Base-by-base conservation (phyloP, 768 basidiomycete genomes). In the Neoboletus brunneissimus region DNA sequence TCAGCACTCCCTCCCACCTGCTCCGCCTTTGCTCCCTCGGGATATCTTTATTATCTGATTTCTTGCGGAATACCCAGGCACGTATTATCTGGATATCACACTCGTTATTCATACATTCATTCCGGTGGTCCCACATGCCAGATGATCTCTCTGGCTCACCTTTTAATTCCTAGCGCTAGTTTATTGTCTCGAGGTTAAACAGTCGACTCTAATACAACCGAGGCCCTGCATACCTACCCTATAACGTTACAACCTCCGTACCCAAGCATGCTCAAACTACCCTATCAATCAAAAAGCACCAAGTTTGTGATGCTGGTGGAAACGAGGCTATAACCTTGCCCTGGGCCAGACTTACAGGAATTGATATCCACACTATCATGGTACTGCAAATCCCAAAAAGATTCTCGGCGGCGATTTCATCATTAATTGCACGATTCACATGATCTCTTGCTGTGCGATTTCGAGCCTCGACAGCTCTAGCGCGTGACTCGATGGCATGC, bases 71-170 rank as follows among this genome's bases (percentile, higher is more conserved):
- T 41, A 25, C 35, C 47, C 47, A 46, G 48, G 43, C 41, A 54
- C 45, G 42, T 40, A 37, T 32, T 12, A 41, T 55, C 48, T 44
- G 37, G 40, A 53, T 54, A 55, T 16, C 60, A 64, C 56, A 32
- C 35, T 59, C 57, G 29, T 58, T 68, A 34, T 58, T 65, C 47
- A 9, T 56, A 34, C 53, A 35, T 34, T 57, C 51, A 48, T 59
- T 58, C 52, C 51, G 48, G 53, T 44, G 48, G 22, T 53, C 18
- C 41, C 41, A 53, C 47, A 34, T 18, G 37, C 20, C 42, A 43
- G 31, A 25, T 38, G 43, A 16, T 5, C 9, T n/a, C 16, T 20
- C 22, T 56, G 38, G 23, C n/a, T 29, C 31, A 25, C 45, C 18
- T 47, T 38, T 32, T 54, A 55, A 52, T 18, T 42, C 47, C 8